Conservation (phyloP, 305 asterid genomes). For the Petunia hybrid region DNA sequence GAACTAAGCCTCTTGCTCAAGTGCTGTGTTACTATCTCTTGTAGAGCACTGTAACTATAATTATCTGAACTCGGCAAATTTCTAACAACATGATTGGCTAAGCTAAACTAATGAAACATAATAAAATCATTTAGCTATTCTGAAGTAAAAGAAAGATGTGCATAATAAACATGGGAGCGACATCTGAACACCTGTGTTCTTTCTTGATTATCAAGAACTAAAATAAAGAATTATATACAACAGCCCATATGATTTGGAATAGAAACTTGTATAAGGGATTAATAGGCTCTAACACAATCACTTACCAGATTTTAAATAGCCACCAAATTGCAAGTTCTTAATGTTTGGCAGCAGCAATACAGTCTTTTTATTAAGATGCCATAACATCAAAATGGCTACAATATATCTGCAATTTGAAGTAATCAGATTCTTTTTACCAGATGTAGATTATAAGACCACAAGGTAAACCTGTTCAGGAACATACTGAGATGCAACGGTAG, state of each 20-base stretch:
- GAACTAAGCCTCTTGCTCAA: not conserved
- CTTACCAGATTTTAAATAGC: slow-evolving; percentile 53
- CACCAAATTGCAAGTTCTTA: slow-evolving; percentile 43
- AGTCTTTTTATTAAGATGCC: slow-evolving; percentile 49
- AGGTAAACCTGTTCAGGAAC: slow-evolving; percentile 32
- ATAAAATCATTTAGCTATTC: not conserved
- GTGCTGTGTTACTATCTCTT: slow-evolving; percentile 5
- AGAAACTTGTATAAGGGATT: not conserved
- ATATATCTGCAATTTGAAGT: slow-evolving; percentile 45
- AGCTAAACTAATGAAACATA: slow-evolving; percentile 6
- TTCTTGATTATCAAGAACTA: not conserved
- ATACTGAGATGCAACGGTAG: slow-evolving; percentile 57
- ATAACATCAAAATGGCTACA: slow-evolving; percentile 52
- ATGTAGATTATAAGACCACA: not conserved
- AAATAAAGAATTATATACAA: not conserved
- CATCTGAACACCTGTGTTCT: not conserved
- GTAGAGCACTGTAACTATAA: not conserved
- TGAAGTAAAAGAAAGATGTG: not conserved
- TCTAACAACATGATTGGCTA: not conserved
- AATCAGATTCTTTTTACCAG: not conserved
- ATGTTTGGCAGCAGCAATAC: slow-evolving; percentile 45
- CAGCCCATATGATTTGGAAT: not conserved
- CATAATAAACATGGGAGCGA: not conserved
- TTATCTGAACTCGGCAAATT: not conserved
- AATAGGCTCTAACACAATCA: slow-evolving; percentile 14